phyloP scores from a whole-genome alignment of 2,329 filamentous ascomycete genomes.

The Paraphoma chrysanthemicola region DNA sequence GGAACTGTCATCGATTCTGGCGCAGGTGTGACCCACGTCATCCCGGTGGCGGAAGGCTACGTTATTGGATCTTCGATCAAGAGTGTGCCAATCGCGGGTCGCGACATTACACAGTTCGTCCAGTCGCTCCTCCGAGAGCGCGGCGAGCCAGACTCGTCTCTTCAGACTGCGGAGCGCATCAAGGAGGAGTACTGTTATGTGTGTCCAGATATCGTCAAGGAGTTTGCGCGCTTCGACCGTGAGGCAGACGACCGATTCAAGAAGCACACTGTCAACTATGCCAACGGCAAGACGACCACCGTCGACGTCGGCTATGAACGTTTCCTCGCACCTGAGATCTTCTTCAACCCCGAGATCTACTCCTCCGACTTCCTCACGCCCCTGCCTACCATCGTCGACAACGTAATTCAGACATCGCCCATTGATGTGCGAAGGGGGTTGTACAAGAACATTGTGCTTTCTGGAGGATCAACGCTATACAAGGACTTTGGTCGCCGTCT shows the following conservation, averaged over 20 bases:
- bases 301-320: constrained; percentile 98
- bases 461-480: constrained; percentile 95
- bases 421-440: constrained; percentile 96
- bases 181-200: constrained; percentile 99
- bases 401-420: constrained; percentile 95
- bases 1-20: constrained; percentile 98
- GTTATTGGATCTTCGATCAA: constrained; percentile 99
- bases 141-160: constrained; percentile 92
- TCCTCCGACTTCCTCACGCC: constrained; percentile 98
- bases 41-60: constrained; percentile 97
- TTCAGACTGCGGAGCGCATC: constrained; percentile 97
- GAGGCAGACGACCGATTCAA: constrained; percentile 85
- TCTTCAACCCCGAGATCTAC: constrained; percentile 99
- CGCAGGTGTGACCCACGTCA: constrained; percentile 98
- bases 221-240: constrained; percentile 92
- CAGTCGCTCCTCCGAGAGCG: constrained; percentile 95
- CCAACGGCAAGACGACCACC: constrained; percentile 81
- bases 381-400: constrained; percentile 90
- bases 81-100: constrained; percentile 95
- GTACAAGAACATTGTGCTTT: constrained; percentile 99
- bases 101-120: constrained; percentile 98
- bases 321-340: constrained; percentile 97
- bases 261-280: constrained; percentile 85
- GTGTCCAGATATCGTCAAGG: constrained; percentile 97
- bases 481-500: constrained; percentile 96